Conservation (phyloP, 371 early-diverging fungal genomes). For the Gilbertella persicaria region DNA sequence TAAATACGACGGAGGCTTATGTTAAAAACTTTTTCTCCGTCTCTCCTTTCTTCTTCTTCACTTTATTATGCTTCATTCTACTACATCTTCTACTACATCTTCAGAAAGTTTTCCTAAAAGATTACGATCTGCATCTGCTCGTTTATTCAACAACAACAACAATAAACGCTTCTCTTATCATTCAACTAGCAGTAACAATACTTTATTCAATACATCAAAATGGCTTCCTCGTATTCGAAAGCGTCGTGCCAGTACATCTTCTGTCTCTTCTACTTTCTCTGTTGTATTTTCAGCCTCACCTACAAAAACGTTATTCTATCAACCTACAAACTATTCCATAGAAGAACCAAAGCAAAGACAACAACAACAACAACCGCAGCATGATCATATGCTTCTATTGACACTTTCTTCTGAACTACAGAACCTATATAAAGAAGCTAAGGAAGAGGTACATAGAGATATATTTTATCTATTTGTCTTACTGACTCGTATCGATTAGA, state of each 20-base stretch:
- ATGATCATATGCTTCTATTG: background rate
- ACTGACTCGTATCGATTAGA: conserved; percentile 9
- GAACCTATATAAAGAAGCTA: conserved; percentile 14
- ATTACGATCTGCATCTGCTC: conserved; percentile 22
- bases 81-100: conserved; percentile 1
- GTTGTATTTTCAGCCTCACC: conserved; percentile 13
- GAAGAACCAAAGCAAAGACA: conserved; percentile 1
- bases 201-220: conserved; percentile 13
- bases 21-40: background rate
- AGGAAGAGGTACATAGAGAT: conserved; percentile 22
- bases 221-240: conserved; percentile 22
- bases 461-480: background rate
- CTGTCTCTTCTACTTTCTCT: conserved; percentile 22
- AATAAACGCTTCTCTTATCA: conserved; percentile 10
- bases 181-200: conserved; percentile 2
- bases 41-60: background rate
- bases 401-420: conserved; percentile 21
- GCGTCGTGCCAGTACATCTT: conserved; percentile 16
- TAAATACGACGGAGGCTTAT: background rate
- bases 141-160: conserved; percentile 11
- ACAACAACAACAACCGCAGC: background rate
- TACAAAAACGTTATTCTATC: conserved; percentile 2
- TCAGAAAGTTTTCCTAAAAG: conserved; percentile 20
- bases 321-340: background rate
- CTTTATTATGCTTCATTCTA: background rate